These are phyloP conservation scores for Symbiotaphrina buchneri DNA, from an alignment of 495 filamentous ascomycete genomes.

Conservation along the genomic window DNA sequence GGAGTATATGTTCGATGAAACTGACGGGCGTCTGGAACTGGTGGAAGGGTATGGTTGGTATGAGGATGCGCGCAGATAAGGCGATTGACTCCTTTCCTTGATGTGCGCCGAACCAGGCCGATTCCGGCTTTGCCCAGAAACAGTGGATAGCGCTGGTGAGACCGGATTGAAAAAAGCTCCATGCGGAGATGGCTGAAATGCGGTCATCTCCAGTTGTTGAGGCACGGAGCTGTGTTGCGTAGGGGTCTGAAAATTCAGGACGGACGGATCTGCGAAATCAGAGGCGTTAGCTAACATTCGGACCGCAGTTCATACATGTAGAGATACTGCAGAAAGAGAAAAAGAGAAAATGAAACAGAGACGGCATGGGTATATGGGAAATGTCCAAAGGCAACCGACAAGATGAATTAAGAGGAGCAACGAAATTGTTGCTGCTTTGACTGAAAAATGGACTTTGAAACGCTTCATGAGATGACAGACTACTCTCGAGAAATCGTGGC, in stretches of 20 bases:
- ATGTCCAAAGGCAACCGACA: slow-evolving; percentile 33
- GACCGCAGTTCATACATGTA: slow-evolving; percentile 3
- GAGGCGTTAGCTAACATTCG: too few species aligned
- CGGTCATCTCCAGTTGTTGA: slow-evolving; percentile 5
- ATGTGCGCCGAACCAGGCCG: slow-evolving; percentile 6
- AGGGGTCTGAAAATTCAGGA: neutral
- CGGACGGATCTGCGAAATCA: neutral
- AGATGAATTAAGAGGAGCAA: slow-evolving; percentile 34
- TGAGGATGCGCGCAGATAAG: slow-evolving; percentile 6
- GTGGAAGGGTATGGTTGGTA: slow-evolving; percentile 16
- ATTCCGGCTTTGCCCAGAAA: slow-evolving; percentile 6
- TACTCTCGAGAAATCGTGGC: neutral
- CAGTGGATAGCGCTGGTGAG: slow-evolving; percentile 9
- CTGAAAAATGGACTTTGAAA: slow-evolving; percentile 23
- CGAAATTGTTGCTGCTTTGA: slow-evolving; percentile 37
- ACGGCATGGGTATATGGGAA: slow-evolving; percentile 3
- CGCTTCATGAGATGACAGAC: slow-evolving; percentile 3
- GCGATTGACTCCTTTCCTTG: slow-evolving; percentile 11
- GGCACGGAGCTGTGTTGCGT: slow-evolving; percentile 8
- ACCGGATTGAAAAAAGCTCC: slow-evolving; percentile 5
- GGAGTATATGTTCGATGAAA: slow-evolving; percentile 32
- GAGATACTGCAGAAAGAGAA: slow-evolving; percentile 10
- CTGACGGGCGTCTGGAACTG: slow-evolving; percentile 25
- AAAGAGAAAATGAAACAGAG: slow-evolving; percentile 7
- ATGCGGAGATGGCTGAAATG: slow-evolving; percentile 7